Percentiles rank a stretch among this genome's conserved stretches.
Conservation (phyloP, 768 basidiomycete species). For the Psilocybe sp. region DNA sequence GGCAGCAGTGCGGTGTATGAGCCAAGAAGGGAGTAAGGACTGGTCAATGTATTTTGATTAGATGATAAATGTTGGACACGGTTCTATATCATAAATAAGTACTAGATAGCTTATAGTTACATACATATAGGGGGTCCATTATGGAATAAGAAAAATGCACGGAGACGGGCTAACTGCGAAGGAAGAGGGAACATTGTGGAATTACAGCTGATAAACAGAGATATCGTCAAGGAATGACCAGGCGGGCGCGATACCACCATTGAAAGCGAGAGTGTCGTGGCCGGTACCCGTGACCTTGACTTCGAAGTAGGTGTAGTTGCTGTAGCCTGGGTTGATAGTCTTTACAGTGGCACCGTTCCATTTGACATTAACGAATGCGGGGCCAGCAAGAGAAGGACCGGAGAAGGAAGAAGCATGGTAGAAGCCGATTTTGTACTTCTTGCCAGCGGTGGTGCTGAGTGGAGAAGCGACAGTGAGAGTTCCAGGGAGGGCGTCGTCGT, state of each 20-base stretch:
- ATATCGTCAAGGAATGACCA: slow-evolving; percentile 50
- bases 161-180: too few relatives aligned
- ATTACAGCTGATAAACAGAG: slow-evolving; percentile 21
- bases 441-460: slow-evolving; percentile 32
- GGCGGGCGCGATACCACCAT: slow-evolving; percentile 43
- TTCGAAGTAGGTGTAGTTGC: slow-evolving; percentile 34
- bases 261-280: slow-evolving; percentile 35
- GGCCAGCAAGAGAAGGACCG: slow-evolving; percentile 25
- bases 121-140: too few relatives aligned
- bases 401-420: slow-evolving; percentile 40
- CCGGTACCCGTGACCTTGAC: slow-evolving; percentile 32
- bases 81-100: too few relatives aligned
- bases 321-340: slow-evolving; percentile 34
- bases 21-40: too few relatives aligned
- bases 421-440: slow-evolving; percentile 37
- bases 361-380: slow-evolving; percentile 35
- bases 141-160: too few relatives aligned
- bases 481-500: slow-evolving; percentile 30
- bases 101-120: too few relatives aligned
- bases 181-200: too few relatives aligned
- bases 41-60: too few relatives aligned
- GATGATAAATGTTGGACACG: too few relatives aligned
- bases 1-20: too few relatives aligned
- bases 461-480: slow-evolving; percentile 27
- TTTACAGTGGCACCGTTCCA: slow-evolving; percentile 40